Evolutionary conservation across 1,139 yeast species (phyloP), one percentile per base, ranked within the genome.

Genomic region (Saccharomyces pastorianus): DNA sequence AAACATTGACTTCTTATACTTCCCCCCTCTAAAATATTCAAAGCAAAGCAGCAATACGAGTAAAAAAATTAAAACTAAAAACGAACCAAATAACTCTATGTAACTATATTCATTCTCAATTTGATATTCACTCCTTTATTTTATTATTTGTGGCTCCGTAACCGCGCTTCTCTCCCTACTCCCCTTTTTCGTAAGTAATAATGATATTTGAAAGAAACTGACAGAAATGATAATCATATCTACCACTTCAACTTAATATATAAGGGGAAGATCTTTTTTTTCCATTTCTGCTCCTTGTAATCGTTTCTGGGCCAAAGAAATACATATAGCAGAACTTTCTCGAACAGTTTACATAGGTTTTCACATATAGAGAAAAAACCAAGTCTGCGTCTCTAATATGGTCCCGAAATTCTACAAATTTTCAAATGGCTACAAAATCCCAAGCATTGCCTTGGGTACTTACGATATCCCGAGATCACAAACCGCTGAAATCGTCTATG

Each of bases 361-460:
- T 20, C 3, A 20, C 3, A 4, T 20, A 20, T 3, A 20, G 23
- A n/a, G 23, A 20, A 20, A 20, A 20, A 20, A 20, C 23, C 3
- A 20, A 20, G 23, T 20, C 23, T 13, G 27, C 48, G 8, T n/a
- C n/a, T 6, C 41, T 7, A 32, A 42, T 27, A 46, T 53, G 23
- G 58, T 62, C 27, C 63, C 65, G 13, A 65, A 56, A 51, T 49
- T 51, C 29, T 62, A 63, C 56, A 71, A 63, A 41, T 64, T 78
- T 49, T 71, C 71, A 51, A 74, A 78, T 4, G 82, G 81, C 1
- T 56, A 64, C 49, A 61, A 69, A 1, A 79, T 84, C 52, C 89
- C 89, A 20, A 71, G 73, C 1, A 69, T 83, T 26, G 89, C 85
- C 0, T 71, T 82, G 9, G 89, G 89, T 1, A 77, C 81, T 3